Base-by-base conservation (phyloP, 805 yeast genomes). In the Sugiyamaella floridensis region DNA sequence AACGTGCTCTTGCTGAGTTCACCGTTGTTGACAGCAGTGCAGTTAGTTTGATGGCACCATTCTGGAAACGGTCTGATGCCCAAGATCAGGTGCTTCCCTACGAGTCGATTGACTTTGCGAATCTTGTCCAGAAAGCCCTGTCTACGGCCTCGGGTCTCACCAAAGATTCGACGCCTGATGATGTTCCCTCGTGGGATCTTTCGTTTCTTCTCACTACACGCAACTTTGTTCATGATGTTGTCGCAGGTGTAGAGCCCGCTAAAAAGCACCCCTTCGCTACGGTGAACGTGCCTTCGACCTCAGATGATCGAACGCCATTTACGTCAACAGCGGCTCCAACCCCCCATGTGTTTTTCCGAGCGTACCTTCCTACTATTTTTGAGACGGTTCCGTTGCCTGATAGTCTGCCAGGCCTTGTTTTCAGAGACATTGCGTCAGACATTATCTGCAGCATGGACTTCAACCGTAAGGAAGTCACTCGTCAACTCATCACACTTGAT, bases 381-480 rank as follows among this genome's bases (percentile, higher is more conserved):
- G 84, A 81, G 50, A 87, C 97, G 1, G 81, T 81, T 3, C 86
- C 90, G 0, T 69, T 76, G 2, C 68, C 73, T 3, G 72, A 70
- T 0, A 63, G 80, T 1, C 78, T 79, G 54, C 75, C 75, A 19
- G 81, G 85, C 0, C 71, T 87, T 51, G 65, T 92, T 22, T 74
- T 89, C 59, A 80, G 87, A 57, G 98, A 93, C 64, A 71, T 87
- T 34, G 74, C 83, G 37, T 77, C 78, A 48, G 97, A 92, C 67
- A 70, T 86, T 32, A 78, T 90, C 50, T 82, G 85, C 55, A 81
- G 85, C 59, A 71, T 92, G 72, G 95, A 90, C 58, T 93, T 88
- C 74, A 93, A 93, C 70, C 83, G 96, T 63, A 81, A 80, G 45
- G 93, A 87, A 58, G 95, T 88, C 9, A 83, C 96, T 0, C 81